These are phyloP conservation scores for Phallus indusiatus DNA, from an alignment of 768 basidiomycete genomes.

Conservation along the genomic window DNA sequence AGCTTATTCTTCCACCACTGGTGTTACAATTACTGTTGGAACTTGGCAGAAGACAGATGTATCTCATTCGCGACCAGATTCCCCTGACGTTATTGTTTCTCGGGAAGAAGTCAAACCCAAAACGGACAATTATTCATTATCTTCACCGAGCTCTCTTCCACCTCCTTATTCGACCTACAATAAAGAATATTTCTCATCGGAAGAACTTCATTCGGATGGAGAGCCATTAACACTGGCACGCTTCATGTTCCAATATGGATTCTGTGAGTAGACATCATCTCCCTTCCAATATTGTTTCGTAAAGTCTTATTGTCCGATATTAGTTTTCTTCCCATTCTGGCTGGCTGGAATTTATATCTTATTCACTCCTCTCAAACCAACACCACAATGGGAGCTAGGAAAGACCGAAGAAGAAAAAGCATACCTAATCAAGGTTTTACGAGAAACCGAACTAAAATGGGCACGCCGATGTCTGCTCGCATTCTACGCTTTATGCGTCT, in stretches of 20 bases:
- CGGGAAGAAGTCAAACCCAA: background rate
- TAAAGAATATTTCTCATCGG: background rate
- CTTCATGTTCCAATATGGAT: slow-evolving; percentile 42
- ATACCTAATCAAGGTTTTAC: slow-evolving; percentile 23
- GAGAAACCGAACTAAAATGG: slow-evolving; percentile 33
- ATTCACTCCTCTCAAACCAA: slow-evolving; percentile 27
- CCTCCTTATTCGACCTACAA: background rate
- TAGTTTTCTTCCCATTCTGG: slow-evolving; percentile 45
- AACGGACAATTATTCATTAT: background rate
- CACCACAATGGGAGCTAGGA: slow-evolving; percentile 27
- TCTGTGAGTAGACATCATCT: slow-evolving; percentile 27
- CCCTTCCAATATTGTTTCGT: background rate
- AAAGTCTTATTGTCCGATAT: slow-evolving; percentile 3
- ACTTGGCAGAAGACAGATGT: background rate
- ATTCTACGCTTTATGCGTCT: slow-evolving; percentile 12
- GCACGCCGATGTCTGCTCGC: slow-evolving; percentile 29
- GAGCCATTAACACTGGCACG: slow-evolving; percentile 36
- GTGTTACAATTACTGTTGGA: background rate
- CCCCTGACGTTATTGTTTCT: background rate
- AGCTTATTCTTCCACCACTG: background rate
- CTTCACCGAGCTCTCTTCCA: background rate
- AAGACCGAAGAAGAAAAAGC: slow-evolving; percentile 29
- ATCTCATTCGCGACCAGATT: background rate
- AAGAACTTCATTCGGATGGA: slow-evolving; percentile 12
- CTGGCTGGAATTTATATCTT: slow-evolving; percentile 32